Base-by-base conservation (phyloP, 2,329 filamentous ascomycete genomes). In the Didymellaceae sp. region DNA sequence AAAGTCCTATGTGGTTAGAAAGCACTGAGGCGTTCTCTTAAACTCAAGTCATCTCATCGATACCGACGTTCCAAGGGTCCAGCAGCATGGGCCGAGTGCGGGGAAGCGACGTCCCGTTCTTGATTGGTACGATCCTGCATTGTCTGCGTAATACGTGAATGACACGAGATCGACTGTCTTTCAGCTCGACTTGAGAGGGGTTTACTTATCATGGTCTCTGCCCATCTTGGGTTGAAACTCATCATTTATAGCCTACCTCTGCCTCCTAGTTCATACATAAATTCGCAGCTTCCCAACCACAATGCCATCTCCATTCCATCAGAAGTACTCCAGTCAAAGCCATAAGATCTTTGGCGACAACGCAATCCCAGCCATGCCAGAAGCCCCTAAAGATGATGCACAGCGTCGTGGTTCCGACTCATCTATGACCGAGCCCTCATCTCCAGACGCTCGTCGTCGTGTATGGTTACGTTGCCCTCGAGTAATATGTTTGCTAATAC, bases 261-360 rank as follows among this genome's bases (percentile, higher is more conserved):
- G 6, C n/a, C 10, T 4, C 7, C 6, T 9, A 26, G 32, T 2
- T 9, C 6, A 26, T 17, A 43, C 22, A n/a, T 22, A 14, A 28
- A 30, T 25, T 20, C 13, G 11, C 10, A 20, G 8, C 9, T 16
- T 11, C 10, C 18, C 4, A 8, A 11, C 31, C 39, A 60, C 17
- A 20, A 73, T 73, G 71, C 68, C 71, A 55, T 72, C 68, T 35
- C 68, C 70, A 54, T 68, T 73, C 50, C 68, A 72, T 40, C 70
- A 73, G 45, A 73, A 73, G 43, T 72, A 72, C 52, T 67, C 69
- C 22, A 61, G 62, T 13, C 70, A 73, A 38, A 68, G 42, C 32
- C 65, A 72, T 56, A 71, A 63, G 43, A 18, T 64, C 16, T 72
- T 68, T 34, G 65, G 59, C 34, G 62, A 67, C 21, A 63, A 62